Evolutionary conservation across 2,329 filamentous ascomycete genomes (phyloP).

Genomic region (Lasiodiplodia sp.): DNA sequence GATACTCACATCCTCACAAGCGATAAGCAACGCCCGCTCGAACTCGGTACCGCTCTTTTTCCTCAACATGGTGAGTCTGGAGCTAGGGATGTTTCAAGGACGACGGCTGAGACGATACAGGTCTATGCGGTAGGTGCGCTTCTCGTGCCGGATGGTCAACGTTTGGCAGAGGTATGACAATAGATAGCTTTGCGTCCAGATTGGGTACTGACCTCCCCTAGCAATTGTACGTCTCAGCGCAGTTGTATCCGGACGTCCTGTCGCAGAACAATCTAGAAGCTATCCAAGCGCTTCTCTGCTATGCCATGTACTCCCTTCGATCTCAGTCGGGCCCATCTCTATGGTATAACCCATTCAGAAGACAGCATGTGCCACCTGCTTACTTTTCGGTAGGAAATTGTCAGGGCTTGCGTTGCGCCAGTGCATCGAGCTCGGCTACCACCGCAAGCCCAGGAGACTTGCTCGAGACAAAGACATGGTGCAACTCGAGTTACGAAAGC

Average conservation of each 20-base stretch:
- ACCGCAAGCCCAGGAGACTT: constrained; percentile 37
- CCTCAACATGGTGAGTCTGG: constrained; percentile 11
- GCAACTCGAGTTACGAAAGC: constrained; percentile 40
- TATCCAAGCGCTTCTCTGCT: constrained; percentile 38
- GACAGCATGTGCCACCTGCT: no score
- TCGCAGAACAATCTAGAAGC: constrained; percentile 36
- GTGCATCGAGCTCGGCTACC: constrained; percentile 47
- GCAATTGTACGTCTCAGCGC: no score
- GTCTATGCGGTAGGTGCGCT: no score
- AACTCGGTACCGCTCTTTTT: constrained; percentile 16
- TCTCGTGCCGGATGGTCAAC: no score
- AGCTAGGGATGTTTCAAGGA: no score
- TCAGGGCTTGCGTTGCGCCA: constrained; percentile 45
- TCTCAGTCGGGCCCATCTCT: constrained; percentile 40
- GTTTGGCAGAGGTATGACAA: no score
- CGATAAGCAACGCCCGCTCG: not conserved
- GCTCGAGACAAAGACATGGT: constrained; percentile 34
- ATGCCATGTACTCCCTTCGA: constrained; percentile 40
- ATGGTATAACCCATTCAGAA: constrained; percentile 17
- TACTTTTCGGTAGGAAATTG: constrained; percentile 37
- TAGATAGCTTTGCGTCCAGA: no score
- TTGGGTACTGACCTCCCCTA: no score
- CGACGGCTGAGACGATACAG: no score
- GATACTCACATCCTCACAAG: constrained; percentile 32
- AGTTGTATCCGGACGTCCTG: constrained; percentile 32